A percentile compares a stretch with the other conserved stretches of the same genome.
These are phyloP conservation scores for Solanum hybrid DNA, from an alignment of 305 asterid species.

Conservation along the genomic window DNA sequence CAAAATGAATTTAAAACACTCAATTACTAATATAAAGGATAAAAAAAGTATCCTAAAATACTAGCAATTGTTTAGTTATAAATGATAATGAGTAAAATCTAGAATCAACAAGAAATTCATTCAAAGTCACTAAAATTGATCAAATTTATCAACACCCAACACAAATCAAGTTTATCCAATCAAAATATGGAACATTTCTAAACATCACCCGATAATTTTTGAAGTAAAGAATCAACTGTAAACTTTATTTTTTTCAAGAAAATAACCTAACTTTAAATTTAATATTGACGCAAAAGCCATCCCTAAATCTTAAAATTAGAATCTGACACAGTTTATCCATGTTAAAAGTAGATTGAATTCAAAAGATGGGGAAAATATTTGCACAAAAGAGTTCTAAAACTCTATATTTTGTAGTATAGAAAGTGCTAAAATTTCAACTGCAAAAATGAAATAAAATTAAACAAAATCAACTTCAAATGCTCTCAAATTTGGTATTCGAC, in stretches of 20 bases:
- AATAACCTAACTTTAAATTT: neutral
- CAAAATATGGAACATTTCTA: neutral
- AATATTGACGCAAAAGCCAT: neutral
- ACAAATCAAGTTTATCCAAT: neutral
- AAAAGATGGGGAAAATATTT: neutral
- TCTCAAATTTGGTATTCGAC: neutral
- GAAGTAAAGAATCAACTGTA: neutral
- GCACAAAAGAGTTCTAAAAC: neutral
- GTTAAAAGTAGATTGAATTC: neutral
- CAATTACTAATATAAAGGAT: neutral
- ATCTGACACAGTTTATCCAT: neutral
- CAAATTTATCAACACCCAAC: too few species aligned
- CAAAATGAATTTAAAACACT: neutral
- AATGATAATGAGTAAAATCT: neutral
- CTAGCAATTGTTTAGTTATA: neutral
- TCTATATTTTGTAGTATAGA: too few species aligned
- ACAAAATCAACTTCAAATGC: neutral
- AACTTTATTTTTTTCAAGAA: too few species aligned
- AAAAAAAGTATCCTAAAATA: neutral
- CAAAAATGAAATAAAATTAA: too few species aligned
- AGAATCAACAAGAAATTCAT: neutral
- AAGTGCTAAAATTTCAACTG: neutral
- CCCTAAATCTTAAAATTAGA: neutral
- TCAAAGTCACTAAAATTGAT: neutral
- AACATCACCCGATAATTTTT: neutral